A percentile compares a stretch with the other conserved stretches of the same genome.
Conservation (phyloP, 768 basidiomycete species). For the Naematelia encephala region DNA sequence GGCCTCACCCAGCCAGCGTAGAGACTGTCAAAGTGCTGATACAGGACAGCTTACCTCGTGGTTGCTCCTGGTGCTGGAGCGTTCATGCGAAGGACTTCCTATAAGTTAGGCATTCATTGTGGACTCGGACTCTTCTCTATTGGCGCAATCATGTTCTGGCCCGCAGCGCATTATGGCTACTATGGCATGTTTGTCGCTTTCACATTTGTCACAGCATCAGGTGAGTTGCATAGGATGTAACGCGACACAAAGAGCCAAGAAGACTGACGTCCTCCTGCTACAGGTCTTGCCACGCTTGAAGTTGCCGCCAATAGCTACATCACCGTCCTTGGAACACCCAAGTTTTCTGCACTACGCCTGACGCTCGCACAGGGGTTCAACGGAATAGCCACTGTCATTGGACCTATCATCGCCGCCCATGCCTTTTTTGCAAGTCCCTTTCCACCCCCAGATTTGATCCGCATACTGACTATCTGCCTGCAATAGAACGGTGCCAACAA, state of each 20-base stretch:
- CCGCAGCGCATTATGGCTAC: constrained; percentile 14
- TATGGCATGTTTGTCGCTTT: constrained; percentile 28
- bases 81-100: constrained; percentile 34
- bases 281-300: constrained; percentile 28
- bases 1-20: background rate
- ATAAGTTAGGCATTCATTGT: constrained; percentile 33
- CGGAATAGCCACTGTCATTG: constrained; percentile 35
- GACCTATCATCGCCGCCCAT: constrained; percentile 31
- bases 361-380: constrained; percentile 29
- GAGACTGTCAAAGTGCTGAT: background rate
- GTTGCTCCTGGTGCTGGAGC: constrained; percentile 25
- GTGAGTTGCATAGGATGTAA: too few relatives aligned
- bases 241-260: too few relatives aligned
- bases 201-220: constrained; percentile 13
- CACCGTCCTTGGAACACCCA: constrained; percentile 4
- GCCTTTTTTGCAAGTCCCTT: constrained; percentile 19
- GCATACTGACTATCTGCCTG: too few relatives aligned
- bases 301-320: constrained; percentile 29
- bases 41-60: constrained; percentile 14
- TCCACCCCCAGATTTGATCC: background rate
- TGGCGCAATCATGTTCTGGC: constrained; percentile 35
- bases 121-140: constrained; percentile 26
- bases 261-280: too few relatives aligned
- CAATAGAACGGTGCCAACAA: constrained; percentile 8
- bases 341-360: constrained; percentile 23